phyloP scores from a whole-genome alignment of 768 basidiomycete species.

The Glaciozyma antarctica region DNA sequence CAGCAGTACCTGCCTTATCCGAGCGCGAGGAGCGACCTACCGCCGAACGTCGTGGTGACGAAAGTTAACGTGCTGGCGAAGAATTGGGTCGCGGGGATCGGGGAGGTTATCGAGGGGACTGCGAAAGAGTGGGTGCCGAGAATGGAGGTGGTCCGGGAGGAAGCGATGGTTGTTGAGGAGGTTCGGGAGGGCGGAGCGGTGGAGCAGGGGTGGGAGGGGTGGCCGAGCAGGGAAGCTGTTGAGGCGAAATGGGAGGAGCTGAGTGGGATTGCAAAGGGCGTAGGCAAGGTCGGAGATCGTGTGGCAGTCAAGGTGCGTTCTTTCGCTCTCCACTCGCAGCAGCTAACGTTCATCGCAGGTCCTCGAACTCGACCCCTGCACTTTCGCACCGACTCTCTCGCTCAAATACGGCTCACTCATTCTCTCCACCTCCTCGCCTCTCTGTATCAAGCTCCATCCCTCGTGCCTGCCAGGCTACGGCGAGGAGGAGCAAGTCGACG shows the following conservation, averaged over 20 bases:
- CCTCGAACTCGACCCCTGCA: constrained; percentile 30
- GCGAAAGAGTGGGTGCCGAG: constrained; percentile 7
- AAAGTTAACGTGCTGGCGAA: constrained; percentile 32
- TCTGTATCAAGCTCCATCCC: constrained; percentile 29
- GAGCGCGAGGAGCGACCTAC: constrained; percentile 22
- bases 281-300: not conserved
- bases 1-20: not conserved
- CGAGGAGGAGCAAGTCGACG: not conserved
- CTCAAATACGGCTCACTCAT: constrained; percentile 29
- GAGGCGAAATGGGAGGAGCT: constrained; percentile 2
- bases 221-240: not conserved
- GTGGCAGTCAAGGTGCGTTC: constrained; percentile 25
- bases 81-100: constrained; percentile 25
- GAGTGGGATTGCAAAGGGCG: not conserved
- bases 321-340: not conserved
- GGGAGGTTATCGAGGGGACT: constrained; percentile 8
- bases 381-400: constrained; percentile 24
- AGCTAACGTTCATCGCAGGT: constrained; percentile 6
- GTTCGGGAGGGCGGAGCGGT: not conserved
- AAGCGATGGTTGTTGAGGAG: not conserved
- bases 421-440: not conserved
- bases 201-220: constrained; percentile 6
- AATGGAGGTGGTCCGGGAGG: not conserved
- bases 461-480: constrained; percentile 3
- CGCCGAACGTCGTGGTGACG: constrained; percentile 31